Conservation (phyloP, 331 rosid species). For the Cydonia oblonga region DNA sequence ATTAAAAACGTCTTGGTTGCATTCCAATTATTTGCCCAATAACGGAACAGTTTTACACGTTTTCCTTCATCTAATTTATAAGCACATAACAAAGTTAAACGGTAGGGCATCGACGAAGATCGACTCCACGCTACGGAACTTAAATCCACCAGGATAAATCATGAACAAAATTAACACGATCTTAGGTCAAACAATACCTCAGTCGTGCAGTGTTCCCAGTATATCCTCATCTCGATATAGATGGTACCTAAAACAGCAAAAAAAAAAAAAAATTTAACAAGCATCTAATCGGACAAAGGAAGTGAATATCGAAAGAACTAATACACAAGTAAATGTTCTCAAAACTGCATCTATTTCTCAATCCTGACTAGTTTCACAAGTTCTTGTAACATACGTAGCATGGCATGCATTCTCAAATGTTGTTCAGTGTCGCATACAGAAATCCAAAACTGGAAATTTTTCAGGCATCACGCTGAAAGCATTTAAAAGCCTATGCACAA, state of each 20-base stretch:
- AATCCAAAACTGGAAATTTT: neutral
- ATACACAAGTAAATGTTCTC: neutral
- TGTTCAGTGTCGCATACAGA: neutral
- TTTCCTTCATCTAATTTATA: neutral
- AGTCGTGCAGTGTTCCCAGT: conserved; percentile 47
- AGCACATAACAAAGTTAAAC: neutral
- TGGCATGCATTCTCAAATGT: neutral
- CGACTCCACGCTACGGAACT: neutral
- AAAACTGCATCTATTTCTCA: neutral
- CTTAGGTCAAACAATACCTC: neutral
- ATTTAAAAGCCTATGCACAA: neutral
- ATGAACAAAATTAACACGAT: neutral
- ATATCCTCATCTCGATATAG: conserved; percentile 44
- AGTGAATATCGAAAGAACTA: neutral
- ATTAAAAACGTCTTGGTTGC: neutral
- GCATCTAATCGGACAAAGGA: neutral
- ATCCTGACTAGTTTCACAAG: neutral
- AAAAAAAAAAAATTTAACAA: neutral
- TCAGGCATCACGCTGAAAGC: neutral
- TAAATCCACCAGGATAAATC: neutral
- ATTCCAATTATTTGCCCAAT: neutral
- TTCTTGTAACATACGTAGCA: neutral
- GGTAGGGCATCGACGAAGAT: neutral
- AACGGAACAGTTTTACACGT: neutral
- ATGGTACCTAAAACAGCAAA: conserved; percentile 26